phyloP scores from a whole-genome alignment of 1,284 basidiomycete genomes.

The Irpex rosettiformis region DNA sequence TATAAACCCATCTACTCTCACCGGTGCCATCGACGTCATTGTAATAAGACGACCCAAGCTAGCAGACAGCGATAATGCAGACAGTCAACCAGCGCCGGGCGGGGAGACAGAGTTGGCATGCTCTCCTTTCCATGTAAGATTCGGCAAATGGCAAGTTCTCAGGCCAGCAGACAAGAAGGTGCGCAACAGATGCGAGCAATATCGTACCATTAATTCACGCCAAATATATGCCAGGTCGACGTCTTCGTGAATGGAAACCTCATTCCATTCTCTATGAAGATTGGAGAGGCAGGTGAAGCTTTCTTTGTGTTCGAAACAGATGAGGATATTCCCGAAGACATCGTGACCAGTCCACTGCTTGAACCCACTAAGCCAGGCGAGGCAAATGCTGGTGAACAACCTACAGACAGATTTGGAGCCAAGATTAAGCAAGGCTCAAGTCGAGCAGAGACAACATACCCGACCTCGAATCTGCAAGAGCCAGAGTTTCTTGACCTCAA shows the following conservation, averaged over 20 bases:
- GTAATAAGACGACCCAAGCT: slow-evolving; percentile 71
- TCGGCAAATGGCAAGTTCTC: slow-evolving; percentile 97
- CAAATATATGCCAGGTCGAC: slow-evolving; percentile 58
- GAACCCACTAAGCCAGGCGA: slow-evolving; percentile 53
- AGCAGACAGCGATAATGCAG: slow-evolving; percentile 12
- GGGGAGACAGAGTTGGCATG: slow-evolving; percentile 77
- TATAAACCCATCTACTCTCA: slow-evolving; percentile 88
- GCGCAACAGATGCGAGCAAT: slow-evolving; percentile 21
- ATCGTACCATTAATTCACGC: neutral
- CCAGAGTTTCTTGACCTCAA: slow-evolving; percentile 68
- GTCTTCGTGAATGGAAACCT: slow-evolving; percentile 77
- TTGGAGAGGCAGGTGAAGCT: slow-evolving; percentile 97
- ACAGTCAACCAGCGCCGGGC: slow-evolving; percentile 36
- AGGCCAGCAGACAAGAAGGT: slow-evolving; percentile 94
- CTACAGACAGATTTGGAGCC: slow-evolving; percentile 41
- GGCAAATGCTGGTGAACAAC: slow-evolving; percentile 20
- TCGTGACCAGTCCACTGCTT: slow-evolving; percentile 91
- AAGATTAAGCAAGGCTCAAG: slow-evolving; percentile 31
- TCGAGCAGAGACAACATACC: slow-evolving; percentile 8
- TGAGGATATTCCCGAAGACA: slow-evolving; percentile 87
- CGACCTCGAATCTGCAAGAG: slow-evolving; percentile 35
- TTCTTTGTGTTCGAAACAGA: slow-evolving; percentile 99
- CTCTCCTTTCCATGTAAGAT: slow-evolving; percentile 97
- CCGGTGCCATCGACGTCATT: slow-evolving; percentile 96
- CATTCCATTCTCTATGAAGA: slow-evolving; percentile 97